These are phyloP conservation scores for Prasinococcaceae sp. DNA, from an alignment of 139 green algal species.

Conservation along the genomic window DNA sequence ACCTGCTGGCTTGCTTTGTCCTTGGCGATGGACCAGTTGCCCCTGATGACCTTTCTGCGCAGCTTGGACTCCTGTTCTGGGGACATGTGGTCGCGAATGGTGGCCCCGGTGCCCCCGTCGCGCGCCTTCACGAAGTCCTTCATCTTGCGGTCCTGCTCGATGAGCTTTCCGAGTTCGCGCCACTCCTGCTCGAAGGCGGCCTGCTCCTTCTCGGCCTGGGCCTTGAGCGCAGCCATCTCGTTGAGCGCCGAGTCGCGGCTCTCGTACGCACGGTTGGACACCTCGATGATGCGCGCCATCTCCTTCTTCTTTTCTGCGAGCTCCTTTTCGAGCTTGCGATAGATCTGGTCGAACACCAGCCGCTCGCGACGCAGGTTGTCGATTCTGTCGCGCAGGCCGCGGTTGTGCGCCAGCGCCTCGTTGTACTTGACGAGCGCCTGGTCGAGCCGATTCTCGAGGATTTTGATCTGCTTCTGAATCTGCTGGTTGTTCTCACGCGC, in stretches of 20 bases:
- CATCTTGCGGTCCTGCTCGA: constrained; percentile 52
- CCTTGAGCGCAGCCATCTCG: constrained; percentile 55
- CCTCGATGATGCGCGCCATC: constrained; percentile 58
- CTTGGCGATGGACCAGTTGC: constrained; percentile 29
- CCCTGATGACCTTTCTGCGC: constrained; percentile 20
- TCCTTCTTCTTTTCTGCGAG: constrained; percentile 52
- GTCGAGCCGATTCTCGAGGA: constrained; percentile 71
- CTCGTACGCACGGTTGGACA: constrained; percentile 38
- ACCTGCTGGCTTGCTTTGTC: constrained; percentile 44
- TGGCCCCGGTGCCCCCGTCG: not conserved
- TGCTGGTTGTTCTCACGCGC: constrained; percentile 40
- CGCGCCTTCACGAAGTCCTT: constrained; percentile 18
- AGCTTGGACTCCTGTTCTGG: constrained; percentile 18
- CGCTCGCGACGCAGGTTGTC: constrained; percentile 67
- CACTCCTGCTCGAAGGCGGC: constrained; percentile 71
- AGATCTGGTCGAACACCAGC: constrained; percentile 70
- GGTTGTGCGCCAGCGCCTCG: constrained; percentile 46
- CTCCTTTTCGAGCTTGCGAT: constrained; percentile 57
- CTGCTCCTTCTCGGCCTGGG: constrained; percentile 63
- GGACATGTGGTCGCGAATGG: constrained; percentile 1
- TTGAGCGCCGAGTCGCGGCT: constrained; percentile 42
- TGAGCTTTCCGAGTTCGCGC: constrained; percentile 60
- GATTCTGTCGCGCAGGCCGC: constrained; percentile 55
- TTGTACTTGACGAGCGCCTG: constrained; percentile 58
- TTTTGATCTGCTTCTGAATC: constrained; percentile 54